Base-by-base conservation (phyloP, 2,329 filamentous ascomycete species). In the Cryphonectria naterciae region DNA sequence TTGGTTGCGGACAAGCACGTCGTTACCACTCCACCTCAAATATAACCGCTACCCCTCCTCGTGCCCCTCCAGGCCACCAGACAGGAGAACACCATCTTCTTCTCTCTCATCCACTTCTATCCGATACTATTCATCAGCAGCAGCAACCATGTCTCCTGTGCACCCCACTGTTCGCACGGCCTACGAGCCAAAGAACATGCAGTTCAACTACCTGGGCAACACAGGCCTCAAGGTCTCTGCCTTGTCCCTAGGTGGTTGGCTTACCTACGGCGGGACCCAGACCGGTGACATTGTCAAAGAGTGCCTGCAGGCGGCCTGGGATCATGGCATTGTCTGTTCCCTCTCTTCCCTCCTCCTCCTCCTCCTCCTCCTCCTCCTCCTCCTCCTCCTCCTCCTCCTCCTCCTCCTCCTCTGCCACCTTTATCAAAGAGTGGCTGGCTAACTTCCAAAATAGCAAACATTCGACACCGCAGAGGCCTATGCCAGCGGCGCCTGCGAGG, bases 201-300 rank as follows among this genome's bases (percentile, higher is more conserved):
- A 91, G 76, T 93, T 93, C 81, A 89, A 91, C 75, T 89, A 89
- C 80, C 85, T 93, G 10, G 92, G 92, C 76, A 87, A 87, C 54
- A 91, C 90, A 22, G 92, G 92, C 68, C 85, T 94, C 25, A 89
- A 93, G 79, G 91, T 94, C 46, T 94, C 91, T 39, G 86, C 89
- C 62, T 91, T 94, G 73, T 91, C 90, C 1, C 84, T 94, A 2
- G 92, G 89, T 71, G 88, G 89, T 74, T 91, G 90, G 90, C 84
- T 94, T 67, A 94, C 92, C 0, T 93, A 93, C 74, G 92, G 92
- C 68, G 75, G 75, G 25, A 79, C 78, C 1, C 78, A 81, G 71
- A 80, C 81, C 73, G 80, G 80, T 65, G 75, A 77, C 32, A 76
- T 80, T 46, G 80, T 81, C 64, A 81, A 81, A 75, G 76, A 80